Percentiles rank a stretch among this genome's conserved stretches.
Conservation (phyloP, 495 filamentous ascomycete genomes). For the Lichenothelia convexa region DNA sequence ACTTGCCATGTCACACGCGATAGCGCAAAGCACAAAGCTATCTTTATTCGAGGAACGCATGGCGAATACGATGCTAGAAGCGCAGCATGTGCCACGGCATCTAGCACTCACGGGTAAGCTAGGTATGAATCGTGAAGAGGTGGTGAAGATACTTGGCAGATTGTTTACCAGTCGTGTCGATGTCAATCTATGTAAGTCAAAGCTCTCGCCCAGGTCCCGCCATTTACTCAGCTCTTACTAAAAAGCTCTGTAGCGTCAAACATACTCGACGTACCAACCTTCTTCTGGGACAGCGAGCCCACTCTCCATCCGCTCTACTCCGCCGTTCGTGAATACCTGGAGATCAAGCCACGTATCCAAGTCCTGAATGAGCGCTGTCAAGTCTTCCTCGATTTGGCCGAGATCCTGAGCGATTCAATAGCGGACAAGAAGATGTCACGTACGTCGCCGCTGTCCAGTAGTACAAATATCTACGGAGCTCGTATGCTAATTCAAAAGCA, state of each 20-base stretch:
- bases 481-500: neutral
- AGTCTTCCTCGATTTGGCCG: slow-evolving; percentile 91
- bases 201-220: neutral
- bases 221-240: slow-evolving; percentile 1
- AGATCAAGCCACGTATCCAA: slow-evolving; percentile 86
- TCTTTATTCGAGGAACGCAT: slow-evolving; percentile 95
- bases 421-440: slow-evolving; percentile 85
- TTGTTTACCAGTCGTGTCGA: slow-evolving; percentile 91
- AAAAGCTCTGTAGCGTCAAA: slow-evolving; percentile 51
- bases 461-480: slow-evolving; percentile 15
- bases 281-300: slow-evolving; percentile 97
- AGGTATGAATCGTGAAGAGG: slow-evolving; percentile 81
- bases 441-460: no score
- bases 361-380: slow-evolving; percentile 92
- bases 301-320: slow-evolving; percentile 86
- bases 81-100: slow-evolving; percentile 74
- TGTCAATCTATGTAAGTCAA: slow-evolving; percentile 91
- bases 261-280: slow-evolving; percentile 91
- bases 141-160: slow-evolving; percentile 74
- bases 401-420: slow-evolving; percentile 83
- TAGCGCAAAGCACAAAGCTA: slow-evolving; percentile 92
- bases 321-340: slow-evolving; percentile 91
- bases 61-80: slow-evolving; percentile 81
- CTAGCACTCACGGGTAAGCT: slow-evolving; percentile 78
- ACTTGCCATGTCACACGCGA: slow-evolving; percentile 88